Evolutionary conservation across 495 filamentous ascomycete species (phyloP).

Genomic region (Saxophila tyrrhenica): DNA sequence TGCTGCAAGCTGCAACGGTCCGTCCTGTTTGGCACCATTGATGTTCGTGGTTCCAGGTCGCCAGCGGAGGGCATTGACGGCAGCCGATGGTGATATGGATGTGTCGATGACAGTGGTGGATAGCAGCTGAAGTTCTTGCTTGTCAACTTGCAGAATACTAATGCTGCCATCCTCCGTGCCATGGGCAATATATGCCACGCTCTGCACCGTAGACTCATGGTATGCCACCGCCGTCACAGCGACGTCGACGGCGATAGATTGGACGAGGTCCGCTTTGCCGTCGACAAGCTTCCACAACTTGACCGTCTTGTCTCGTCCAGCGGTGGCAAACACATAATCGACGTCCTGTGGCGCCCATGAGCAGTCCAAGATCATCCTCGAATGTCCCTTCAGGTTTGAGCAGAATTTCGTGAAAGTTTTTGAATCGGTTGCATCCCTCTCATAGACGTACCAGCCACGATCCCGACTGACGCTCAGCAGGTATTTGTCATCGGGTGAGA

Average conservation of each 20-base stretch:
- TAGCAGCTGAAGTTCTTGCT: not conserved
- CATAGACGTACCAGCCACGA: slow-evolving; percentile 76
- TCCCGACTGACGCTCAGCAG: slow-evolving; percentile 87
- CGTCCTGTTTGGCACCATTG: not conserved
- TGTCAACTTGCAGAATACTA: not conserved
- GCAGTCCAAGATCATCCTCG: slow-evolving; percentile 78
- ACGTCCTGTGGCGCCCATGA: slow-evolving; percentile 56
- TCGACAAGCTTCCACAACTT: slow-evolving; percentile 56
- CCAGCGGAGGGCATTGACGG: slow-evolving; percentile 3
- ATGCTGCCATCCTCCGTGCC: not conserved
- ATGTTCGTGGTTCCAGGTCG: not conserved
- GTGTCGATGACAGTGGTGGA: not conserved
- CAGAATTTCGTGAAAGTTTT: slow-evolving; percentile 42
- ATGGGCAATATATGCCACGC: not conserved
- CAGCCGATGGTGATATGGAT: not conserved
- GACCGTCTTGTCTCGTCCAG: slow-evolving; percentile 73
- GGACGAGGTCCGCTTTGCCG: slow-evolving; percentile 35
- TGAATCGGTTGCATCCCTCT: slow-evolving; percentile 31
- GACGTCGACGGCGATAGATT: slow-evolving; percentile 43
- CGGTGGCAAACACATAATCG: slow-evolving; percentile 63
- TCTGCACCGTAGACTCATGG: not conserved
- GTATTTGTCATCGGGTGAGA: slow-evolving; percentile 59
- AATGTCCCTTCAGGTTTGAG: slow-evolving; percentile 71
- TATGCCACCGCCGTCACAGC: slow-evolving; percentile 74
- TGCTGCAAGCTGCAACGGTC: not conserved